Base-by-base conservation (phyloP, 2,329 filamentous ascomycete species). In the Colletotrichum sansevieriae region DNA sequence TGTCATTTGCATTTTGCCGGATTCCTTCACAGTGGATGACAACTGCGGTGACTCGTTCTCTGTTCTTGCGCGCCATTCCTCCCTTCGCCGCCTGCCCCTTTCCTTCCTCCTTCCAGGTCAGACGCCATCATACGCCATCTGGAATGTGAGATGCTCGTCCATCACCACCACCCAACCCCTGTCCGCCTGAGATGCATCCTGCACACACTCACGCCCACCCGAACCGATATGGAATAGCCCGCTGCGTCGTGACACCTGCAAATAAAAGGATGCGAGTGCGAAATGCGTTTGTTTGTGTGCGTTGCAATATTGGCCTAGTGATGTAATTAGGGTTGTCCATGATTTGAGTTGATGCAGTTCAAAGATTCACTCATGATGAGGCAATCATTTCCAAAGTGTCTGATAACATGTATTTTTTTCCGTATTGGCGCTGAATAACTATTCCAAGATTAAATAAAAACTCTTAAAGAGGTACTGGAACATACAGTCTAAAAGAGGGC, bases 401-500 rank as follows among this genome's bases (percentile, higher is more conserved):
- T 18, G 9, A 52, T 52, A 29, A 52, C 25, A 52, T 52, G 29
- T 33, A 15, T 15, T 52, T 35, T 35, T 49, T 33, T 7, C 49
- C 25, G 15, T 13, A 35, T 35, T 43, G 65, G 56, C 43, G 68
- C 68, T 61, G 49, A 60, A 43, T 49, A 60, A 49, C 60, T 61
- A 65, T 65, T 49, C 41, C 51, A 41, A 18, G 41, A 15, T 60
- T 46, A 39, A 29, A 29, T 1, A 8, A 29, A 29, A 29, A 4
- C 25, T 63, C 22, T 49, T 63, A 3, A n/a, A 49, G 25, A n/a
- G 55, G 55, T 61, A 63, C 62, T 56, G 65, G 15, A 63, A 70
- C 52, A 71, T 55, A 49, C 29, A 63, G 41, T 61, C 67, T 63
- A 63, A 67, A 51, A 58, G 43, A 70, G 57, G 67, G 52, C 58